Base-by-base conservation (phyloP, 2,329 filamentous ascomycete species). In the Cylindrodendrum hubeiense region DNA sequence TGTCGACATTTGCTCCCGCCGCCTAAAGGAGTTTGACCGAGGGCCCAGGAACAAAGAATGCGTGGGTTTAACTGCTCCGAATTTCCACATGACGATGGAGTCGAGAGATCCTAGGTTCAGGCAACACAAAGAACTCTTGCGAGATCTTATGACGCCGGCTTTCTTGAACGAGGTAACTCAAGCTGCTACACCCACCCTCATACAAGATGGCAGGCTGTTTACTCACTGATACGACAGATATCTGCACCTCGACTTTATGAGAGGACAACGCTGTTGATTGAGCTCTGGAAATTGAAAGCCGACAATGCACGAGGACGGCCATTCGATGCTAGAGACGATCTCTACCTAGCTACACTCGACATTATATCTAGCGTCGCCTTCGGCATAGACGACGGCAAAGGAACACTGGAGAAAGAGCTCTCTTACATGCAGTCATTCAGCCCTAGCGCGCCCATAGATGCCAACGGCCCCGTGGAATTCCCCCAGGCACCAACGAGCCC, bases 321-420 rank as follows among this genome's bases (percentile, higher is more conserved):
- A 2, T 82, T 82, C 44, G 58, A 71, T 5, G 79, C 75, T 1
- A 57, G 64, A 6, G 60, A 64, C 9, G 80, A 82, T 60, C 65
- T 82, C 9, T 73, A 75, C 47, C 69, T 78, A 28, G 70, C 72
- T 0, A 71, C 77, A 1, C 71, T 80, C 3, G 79, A 81, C 55
- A 76, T 78, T 50, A 79, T 82, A 33, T 75, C 74, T n/a, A 75
- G 74, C 17, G 76, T 72, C 5, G 73, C 80, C 0, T 79, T 81
- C 61, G 77, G 76, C 15, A 58, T 74, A 41, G 73, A 74, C 4
- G 65, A 68, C 21, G 60, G 65, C n/a, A 56, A 68, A 41, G 65
- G 67, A 9, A 60, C 71, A 0, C 52, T 75, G 13, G 56, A 46
- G 3, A 60, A 62, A 9, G 71, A 74, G 19, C 62, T 63, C 13